Base-by-base conservation (phyloP, 441 rosid species). In the Adansonia madagascariensis region DNA sequence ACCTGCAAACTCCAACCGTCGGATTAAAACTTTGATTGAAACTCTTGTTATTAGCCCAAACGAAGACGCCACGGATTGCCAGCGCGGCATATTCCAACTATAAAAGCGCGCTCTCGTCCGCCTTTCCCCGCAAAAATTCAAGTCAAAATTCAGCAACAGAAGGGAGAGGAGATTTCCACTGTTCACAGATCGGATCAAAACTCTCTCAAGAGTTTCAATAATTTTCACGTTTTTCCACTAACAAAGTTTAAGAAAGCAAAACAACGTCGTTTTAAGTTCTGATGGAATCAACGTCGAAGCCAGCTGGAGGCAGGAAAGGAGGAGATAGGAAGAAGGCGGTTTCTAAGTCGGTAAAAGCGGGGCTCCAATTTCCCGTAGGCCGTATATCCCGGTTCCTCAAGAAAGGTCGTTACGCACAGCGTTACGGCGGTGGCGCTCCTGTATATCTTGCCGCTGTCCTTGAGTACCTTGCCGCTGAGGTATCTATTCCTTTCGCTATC, bases 381-480 rank as follows among this genome's bases (percentile, higher is more conserved):
- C 86, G 90, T 47, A 82, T 85, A 11, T 83, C 80, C 47, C 86
- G 91, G 31, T 85, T 35, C 82, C 20, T 85, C 63, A 88, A 81
- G 84, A 86, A 80, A 31, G 91, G 89, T 2, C 87, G 87, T 0
- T 85, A 84, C 2, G 86, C 89, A 1, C 55, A 81, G 20, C 74
- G 89, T 46, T 78, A 80, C n/a, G 89, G 91, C 2, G 68, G 86
- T 10, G 90, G 89, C 0, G 87, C 84, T 63, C 82, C 89, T 0
- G 78, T 87, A 10, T 86, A 82, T 67, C 82, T 88, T 61, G 88
- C 88, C 65, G 88, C 88, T 15, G 87, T 86, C 9, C 85, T 89
- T 12, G 91, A 89, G 81, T 89, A 89, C 68, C 88, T 89, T 1
- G 90, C 92, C n/a, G 90, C 92, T 2, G 92, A 89, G 90, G 92